Evolutionary conservation across 441 rosid genomes (phyloP).

Genomic region (Sinapis alba): DNA sequence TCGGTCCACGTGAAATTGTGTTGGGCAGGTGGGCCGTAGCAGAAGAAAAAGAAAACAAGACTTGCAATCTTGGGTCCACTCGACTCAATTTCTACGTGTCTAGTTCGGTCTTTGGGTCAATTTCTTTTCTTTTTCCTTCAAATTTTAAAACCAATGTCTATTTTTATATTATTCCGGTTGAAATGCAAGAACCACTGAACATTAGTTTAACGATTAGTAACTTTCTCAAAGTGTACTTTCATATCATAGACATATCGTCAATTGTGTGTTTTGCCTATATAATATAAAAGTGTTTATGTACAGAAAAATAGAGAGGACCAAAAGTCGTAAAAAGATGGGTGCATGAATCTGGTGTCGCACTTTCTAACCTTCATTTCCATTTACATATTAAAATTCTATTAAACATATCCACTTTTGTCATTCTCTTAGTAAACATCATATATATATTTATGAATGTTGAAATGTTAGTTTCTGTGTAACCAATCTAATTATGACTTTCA

Average conservation of each 20-base stretch:
- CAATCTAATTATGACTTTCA: conserved; percentile 20
- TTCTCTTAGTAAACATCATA: conserved; percentile 14
- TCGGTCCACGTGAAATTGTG: conserved; percentile 39
- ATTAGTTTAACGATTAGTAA: background rate
- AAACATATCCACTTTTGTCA: conserved; percentile 14
- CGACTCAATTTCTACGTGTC: conserved; percentile 31
- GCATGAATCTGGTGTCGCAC: conserved; percentile 30
- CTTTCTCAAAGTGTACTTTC: conserved; percentile 1
- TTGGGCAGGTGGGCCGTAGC: conserved; percentile 45
- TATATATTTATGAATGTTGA: background rate
- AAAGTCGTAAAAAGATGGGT: conserved; percentile 24
- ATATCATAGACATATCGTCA: background rate
- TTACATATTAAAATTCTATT: conserved; percentile 13
- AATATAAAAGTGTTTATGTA: background rate
- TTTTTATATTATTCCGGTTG: conserved; percentile 6
- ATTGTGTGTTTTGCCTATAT: background rate
- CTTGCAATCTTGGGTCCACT: conserved; percentile 34
- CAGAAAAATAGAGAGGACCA: background rate
- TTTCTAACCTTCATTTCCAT: conserved; percentile 14
- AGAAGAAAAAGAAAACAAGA: conserved; percentile 22
- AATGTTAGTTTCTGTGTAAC: conserved; percentile 7
- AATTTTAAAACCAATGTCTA: conserved; percentile 5
- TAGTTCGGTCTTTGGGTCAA: conserved; percentile 23
- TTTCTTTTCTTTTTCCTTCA: background rate
- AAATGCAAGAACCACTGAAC: conserved; percentile 2